Conservation (phyloP, 2,329 filamentous ascomycete genomes). For the Calonectria henricotiae region DNA sequence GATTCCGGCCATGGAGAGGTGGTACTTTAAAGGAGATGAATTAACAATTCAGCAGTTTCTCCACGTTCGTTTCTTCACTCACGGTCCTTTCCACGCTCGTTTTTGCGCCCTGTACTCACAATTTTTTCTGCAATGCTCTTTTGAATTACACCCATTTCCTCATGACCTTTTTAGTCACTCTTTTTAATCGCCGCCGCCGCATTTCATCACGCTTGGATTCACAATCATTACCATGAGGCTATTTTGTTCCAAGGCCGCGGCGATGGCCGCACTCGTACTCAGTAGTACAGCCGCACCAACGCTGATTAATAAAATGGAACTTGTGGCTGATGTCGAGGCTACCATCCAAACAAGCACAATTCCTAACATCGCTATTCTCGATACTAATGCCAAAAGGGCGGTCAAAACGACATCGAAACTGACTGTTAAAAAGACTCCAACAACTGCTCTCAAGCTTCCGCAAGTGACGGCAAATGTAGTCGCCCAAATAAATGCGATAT, state of each 20-base stretch:
- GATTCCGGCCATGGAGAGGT: no score
- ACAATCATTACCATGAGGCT: background rate
- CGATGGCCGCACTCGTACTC: background rate
- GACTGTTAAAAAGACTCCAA: background rate
- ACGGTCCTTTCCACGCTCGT: no score
- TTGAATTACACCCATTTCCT: background rate
- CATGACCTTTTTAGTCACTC: background rate
- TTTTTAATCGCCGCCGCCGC: background rate
- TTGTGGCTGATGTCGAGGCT: background rate
- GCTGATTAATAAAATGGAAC: background rate
- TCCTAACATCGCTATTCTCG: no score
- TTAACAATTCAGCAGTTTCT: no score
- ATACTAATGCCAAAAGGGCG: background rate
- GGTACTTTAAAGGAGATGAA: no score
- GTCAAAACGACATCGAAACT: background rate
- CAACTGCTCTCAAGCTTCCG: no score
- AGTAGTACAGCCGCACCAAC: background rate
- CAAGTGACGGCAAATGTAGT: background rate
- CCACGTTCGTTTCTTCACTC: no score
- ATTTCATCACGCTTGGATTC: background rate
- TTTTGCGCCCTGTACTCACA: no score
- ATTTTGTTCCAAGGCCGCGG: background rate
- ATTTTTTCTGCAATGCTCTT: no score
- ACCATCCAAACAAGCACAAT: background rate
- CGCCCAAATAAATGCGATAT: background rate